Evolutionary conservation across 2,329 filamentous ascomycete species (phyloP).

Genomic region (Fusarium sterilihyphosum): DNA sequence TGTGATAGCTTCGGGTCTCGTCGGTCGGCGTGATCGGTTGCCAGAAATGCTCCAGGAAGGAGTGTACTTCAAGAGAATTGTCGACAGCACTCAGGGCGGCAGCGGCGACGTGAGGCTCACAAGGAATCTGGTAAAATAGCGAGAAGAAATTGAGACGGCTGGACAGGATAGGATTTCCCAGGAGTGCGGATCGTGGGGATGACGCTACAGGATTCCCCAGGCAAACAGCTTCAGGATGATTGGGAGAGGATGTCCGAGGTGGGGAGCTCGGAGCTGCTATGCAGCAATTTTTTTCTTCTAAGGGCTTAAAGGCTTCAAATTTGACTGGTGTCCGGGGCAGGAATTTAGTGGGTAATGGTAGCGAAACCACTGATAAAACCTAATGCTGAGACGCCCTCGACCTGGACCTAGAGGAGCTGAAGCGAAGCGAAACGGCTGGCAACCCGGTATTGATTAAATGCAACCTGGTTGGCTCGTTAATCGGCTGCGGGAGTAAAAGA

Average conservation of each 20-base stretch:
- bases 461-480: constrained; percentile 32
- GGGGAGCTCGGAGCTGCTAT: constrained; percentile 38
- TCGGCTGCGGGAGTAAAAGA: constrained; percentile 18
- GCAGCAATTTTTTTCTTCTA: constrained; percentile 27
- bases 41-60: constrained; percentile 4
- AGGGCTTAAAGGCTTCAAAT: constrained; percentile 35
- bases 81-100: constrained; percentile 4
- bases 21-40: constrained; percentile 17
- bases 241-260: constrained; percentile 36
- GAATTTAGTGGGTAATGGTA: constrained; percentile 34
- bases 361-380: constrained; percentile 10
- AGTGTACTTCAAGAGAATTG: neutral
- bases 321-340: constrained; percentile 20
- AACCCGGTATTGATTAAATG: constrained; percentile 13
- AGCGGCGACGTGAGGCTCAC: constrained; percentile 2
- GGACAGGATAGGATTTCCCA: constrained; percentile 39
- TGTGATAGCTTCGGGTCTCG: constrained; percentile 11
- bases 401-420: constrained; percentile 14
- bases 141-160: constrained; percentile 29
- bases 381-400: constrained; percentile 12
- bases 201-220: constrained; percentile 42
- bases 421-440: constrained; percentile 11
- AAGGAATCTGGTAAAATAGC: constrained; percentile 19
- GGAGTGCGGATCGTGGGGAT: constrained; percentile 44
- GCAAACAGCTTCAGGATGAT: constrained; percentile 35